Conservation (phyloP, 768 basidiomycete genomes). For the Boletales sp. region DNA sequence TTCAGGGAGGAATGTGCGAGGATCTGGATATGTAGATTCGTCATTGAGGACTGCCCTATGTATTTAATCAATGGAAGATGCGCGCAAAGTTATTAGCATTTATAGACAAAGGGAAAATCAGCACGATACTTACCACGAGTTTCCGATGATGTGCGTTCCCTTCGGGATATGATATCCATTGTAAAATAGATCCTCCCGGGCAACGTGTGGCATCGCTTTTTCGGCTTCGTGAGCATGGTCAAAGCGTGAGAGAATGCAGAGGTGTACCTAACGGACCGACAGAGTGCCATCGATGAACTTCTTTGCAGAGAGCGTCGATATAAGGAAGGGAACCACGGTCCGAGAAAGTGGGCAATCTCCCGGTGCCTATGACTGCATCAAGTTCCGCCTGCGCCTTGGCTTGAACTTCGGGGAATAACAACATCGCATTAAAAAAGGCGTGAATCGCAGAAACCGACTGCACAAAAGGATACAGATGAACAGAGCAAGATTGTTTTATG, state of each 20-base stretch:
- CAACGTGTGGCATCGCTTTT: conserved; percentile 14
- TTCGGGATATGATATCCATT: conserved; percentile 20
- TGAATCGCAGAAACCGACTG: conserved; percentile 64
- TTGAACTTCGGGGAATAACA: conserved; percentile 51
- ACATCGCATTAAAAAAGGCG: conserved; percentile 60
- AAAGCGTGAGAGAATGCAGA: background rate
- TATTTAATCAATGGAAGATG: too few species aligned
- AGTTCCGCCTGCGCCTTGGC: conserved; percentile 62
- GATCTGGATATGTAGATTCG: conserved; percentile 35
- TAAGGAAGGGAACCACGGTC: conserved; percentile 25
- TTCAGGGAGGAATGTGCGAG: conserved; percentile 32
- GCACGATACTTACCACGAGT: conserved; percentile 19
- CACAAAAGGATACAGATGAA: too few species aligned
- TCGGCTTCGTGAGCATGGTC: background rate
- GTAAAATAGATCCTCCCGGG: conserved; percentile 18
- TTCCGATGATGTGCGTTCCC: conserved; percentile 20
- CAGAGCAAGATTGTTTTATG: too few species aligned
- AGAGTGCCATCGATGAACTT: conserved; percentile 24
- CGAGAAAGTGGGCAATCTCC: conserved; percentile 15
- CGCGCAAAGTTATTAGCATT: too few species aligned
- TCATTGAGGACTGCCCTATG: conserved; percentile 53
- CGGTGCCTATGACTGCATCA: conserved; percentile 40
- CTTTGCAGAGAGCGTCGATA: conserved; percentile 22
- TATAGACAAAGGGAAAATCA: background rate
- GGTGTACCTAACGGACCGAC: conserved; percentile 12